Evolutionary conservation across 2,329 filamentous ascomycete genomes (phyloP).

Genomic region (Botrytis tulipae): DNA sequence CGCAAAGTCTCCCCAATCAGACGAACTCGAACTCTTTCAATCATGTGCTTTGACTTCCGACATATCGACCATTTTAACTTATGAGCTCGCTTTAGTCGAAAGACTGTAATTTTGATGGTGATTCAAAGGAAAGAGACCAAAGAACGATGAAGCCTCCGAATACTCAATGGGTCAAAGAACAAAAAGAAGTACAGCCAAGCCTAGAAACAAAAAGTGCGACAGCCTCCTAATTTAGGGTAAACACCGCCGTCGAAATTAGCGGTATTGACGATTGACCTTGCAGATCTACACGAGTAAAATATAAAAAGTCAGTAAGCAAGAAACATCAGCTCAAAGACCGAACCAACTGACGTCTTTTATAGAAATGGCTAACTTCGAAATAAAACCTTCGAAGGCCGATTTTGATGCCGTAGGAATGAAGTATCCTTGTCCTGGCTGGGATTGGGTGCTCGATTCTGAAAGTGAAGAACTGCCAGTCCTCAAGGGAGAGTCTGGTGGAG

Average conservation of each 20-base stretch:
- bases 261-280: neutral
- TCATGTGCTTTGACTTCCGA: neutral
- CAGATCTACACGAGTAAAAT: neutral
- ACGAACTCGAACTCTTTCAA: neutral
- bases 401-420: neutral
- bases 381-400: neutral
- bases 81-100: neutral
- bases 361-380: neutral
- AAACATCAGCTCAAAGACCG: neutral
- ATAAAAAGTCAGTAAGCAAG: neutral
- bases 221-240: neutral
- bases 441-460: neutral
- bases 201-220: neutral
- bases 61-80: fast-evolving
- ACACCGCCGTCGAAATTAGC: neutral
- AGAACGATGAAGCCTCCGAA: neutral
- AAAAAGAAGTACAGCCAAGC: neutral
- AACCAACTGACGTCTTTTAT: neutral
- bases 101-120: neutral
- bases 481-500: neutral
- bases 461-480: neutral
- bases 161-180: neutral
- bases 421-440: neutral
- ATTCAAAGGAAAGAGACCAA: neutral
- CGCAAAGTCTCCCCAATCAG: neutral